phyloP scores from a whole-genome alignment of 768 basidiomycete species.

The Russula abietina region DNA sequence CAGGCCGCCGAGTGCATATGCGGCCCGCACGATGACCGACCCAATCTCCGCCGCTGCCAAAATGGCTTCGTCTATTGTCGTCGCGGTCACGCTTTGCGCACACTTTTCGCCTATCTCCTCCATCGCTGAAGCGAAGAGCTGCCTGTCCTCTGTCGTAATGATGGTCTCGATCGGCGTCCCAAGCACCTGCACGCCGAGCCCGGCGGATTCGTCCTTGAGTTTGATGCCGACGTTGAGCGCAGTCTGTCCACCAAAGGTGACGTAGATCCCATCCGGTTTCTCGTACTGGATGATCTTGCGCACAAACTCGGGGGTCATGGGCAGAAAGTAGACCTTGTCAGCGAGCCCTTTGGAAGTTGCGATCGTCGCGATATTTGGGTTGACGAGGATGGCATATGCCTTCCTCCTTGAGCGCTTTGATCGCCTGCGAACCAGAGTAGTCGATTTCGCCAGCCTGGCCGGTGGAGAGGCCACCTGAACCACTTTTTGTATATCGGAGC shows the following conservation, averaged over 20 bases:
- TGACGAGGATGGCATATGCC: slow-evolving; percentile 99
- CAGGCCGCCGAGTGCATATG: slow-evolving; percentile 92
- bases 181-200: slow-evolving; percentile 87
- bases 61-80: too few relatives aligned
- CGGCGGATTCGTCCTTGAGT: slow-evolving; percentile 93
- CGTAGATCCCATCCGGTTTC: slow-evolving; percentile 97
- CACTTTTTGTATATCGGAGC: slow-evolving; percentile 87
- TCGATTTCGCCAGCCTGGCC: slow-evolving; percentile 99
- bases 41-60: too few relatives aligned
- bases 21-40: too few relatives aligned
- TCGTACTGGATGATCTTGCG: slow-evolving; percentile 98
- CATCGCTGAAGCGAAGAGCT: too few relatives aligned
- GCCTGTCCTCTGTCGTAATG: too few relatives aligned
- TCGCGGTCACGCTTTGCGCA: too few relatives aligned
- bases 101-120: too few relatives aligned
- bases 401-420: too few relatives aligned
- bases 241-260: slow-evolving; percentile 97
- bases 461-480: slow-evolving; percentile 86
- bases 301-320: slow-evolving; percentile 96
- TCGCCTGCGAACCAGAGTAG: too few relatives aligned
- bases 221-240: slow-evolving; percentile 95
- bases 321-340: too few relatives aligned
- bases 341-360: slow-evolving; percentile 93
- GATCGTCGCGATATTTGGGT: slow-evolving; percentile 99
- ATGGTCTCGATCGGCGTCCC: too few relatives aligned